Conservation (phyloP, 148 eudicot species). For the Amaranthus cruentus region DNA sequence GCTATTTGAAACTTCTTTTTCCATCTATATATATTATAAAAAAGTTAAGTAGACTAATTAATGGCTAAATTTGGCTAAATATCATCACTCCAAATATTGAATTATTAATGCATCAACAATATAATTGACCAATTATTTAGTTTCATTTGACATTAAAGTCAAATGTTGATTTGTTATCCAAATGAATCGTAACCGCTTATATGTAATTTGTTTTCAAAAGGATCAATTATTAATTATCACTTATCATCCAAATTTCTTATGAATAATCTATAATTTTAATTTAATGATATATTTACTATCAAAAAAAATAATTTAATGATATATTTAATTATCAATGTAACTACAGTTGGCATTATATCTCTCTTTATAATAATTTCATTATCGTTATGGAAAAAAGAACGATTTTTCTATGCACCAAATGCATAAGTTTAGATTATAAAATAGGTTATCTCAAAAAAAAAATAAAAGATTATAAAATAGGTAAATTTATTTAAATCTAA, state of each 20-base stretch:
- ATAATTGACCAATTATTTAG: no score
- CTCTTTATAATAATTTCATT: not conserved
- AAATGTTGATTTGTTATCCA: not conserved
- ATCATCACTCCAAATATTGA: no score
- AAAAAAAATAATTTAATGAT: no score
- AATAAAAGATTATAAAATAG: not conserved
- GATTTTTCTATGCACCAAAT: no score
- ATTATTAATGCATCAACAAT: no score
- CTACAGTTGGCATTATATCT: constrained; percentile 4
- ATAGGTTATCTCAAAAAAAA: not conserved
- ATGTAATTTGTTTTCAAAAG: not conserved
- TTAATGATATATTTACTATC: not conserved
- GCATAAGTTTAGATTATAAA: not conserved
- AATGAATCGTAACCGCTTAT: constrained; percentile 12
- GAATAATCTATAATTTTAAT: not conserved
- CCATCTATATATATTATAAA: no score
- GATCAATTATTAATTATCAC: not conserved
- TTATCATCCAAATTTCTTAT: not conserved
- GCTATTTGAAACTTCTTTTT: no score
- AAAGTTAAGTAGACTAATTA: no score
- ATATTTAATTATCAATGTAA: constrained; percentile 1
- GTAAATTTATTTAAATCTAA: not conserved
- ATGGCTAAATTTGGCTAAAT: no score
- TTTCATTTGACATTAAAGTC: no score
- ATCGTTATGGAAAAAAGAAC: not conserved